Evolutionary conservation across 148 eudicot species (phyloP).

Genomic region (Nepenthes mirabilis): DNA sequence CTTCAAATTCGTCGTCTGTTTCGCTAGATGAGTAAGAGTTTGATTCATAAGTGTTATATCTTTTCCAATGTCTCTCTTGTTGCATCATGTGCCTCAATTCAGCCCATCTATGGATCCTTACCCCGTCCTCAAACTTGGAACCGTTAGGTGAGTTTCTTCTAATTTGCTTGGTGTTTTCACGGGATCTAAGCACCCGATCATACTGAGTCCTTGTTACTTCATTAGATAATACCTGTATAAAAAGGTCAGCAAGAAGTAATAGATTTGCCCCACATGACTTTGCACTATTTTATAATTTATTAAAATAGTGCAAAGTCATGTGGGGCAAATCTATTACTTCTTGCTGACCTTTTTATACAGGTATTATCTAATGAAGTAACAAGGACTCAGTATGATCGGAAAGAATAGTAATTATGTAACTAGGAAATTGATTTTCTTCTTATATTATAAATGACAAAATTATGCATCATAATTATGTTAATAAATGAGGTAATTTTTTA

Average conservation of each 20-base stretch:
- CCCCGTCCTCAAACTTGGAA: slow-evolving; percentile 23
- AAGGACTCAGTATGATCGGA: slow-evolving; percentile 47
- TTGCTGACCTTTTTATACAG: slow-evolving; percentile 19
- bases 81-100: slow-evolving; percentile 14
- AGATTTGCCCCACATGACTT: neutral
- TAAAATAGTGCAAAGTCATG: neutral
- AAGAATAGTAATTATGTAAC: no score
- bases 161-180: slow-evolving; percentile 17
- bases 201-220: slow-evolving; percentile 45
- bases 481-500: no score
- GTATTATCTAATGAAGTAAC: slow-evolving; percentile 49
- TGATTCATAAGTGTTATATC: slow-evolving; percentile 17
- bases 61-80: slow-evolving; percentile 27
- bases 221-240: slow-evolving; percentile 49
- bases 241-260: slow-evolving; percentile 1
- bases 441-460: no score
- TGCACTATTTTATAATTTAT: no score
- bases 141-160: slow-evolving; percentile 6
- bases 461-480: no score
- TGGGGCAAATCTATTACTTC: no score
- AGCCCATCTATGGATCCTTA: slow-evolving; percentile 35
- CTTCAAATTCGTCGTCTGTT: no score
- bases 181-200: slow-evolving; percentile 37
- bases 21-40: slow-evolving; percentile 1
- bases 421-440: no score